A percentile compares a stretch with the other conserved stretches of the same genome.
These are phyloP conservation scores for Paraleonurus japonicus DNA, from an alignment of 257 asterid species.

Conservation along the genomic window DNA sequence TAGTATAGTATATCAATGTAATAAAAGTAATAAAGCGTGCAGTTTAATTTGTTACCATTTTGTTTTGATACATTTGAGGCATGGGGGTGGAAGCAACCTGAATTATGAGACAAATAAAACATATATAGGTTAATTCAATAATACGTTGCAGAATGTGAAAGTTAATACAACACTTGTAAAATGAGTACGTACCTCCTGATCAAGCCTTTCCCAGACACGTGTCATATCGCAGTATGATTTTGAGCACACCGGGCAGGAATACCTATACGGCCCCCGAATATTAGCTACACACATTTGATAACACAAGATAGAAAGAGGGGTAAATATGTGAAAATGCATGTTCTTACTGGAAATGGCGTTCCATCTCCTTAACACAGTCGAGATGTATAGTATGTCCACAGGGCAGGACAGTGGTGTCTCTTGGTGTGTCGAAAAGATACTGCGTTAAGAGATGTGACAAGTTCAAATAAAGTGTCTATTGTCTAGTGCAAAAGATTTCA, in stretches of 20 bases:
- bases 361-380: constrained; percentile 65
- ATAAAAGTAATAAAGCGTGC: too few species aligned
- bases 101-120: background rate
- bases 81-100: constrained; percentile 62
- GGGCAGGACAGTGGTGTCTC: constrained; percentile 48
- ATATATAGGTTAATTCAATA: background rate
- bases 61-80: constrained; percentile 56
- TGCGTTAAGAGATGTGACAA: constrained; percentile 21
- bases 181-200: constrained; percentile 52
- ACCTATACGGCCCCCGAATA: constrained; percentile 32
- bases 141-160: background rate
- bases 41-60: constrained; percentile 43
- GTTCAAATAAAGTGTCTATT: background rate
- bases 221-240: constrained; percentile 71
- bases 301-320: background rate
- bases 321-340: background rate
- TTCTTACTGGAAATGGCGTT: constrained; percentile 53
- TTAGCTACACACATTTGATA: background rate
- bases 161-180: background rate
- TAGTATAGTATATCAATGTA: background rate
- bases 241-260: constrained; percentile 69
- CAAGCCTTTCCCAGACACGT: constrained; percentile 56
- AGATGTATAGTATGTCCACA: constrained; percentile 75
- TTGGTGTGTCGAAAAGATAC: constrained; percentile 62
- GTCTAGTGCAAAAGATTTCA: background rate